A percentile compares a stretch with the other conserved stretches of the same genome.
Conservation (phyloP, 192 early-diverging fungal genomes). For the Funneliformis mosseae region DNA sequence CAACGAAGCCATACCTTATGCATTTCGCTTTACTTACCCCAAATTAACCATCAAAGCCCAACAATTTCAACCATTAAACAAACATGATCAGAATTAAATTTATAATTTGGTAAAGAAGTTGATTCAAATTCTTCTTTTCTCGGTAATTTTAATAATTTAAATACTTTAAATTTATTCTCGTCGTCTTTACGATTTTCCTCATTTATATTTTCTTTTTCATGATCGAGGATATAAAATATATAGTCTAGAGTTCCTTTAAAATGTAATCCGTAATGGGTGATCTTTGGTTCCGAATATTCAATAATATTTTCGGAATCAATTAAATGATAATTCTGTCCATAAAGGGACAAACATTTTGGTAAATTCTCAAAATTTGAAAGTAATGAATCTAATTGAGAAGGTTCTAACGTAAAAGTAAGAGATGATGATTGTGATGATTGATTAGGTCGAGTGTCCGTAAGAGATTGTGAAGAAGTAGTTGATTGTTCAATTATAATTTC, state of each 20-base stretch:
- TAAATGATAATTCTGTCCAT: conserved; percentile 3
- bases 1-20: no score
- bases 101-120: conserved; percentile 23
- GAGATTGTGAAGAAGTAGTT: neutral
- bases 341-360: conserved; percentile 27
- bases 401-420: neutral
- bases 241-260: conserved; percentile 27
- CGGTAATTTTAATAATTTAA: conserved; percentile 26
- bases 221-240: neutral
- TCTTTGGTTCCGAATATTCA: conserved; percentile 5
- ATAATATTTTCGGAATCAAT: conserved; percentile 27
- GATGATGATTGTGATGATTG: neutral
- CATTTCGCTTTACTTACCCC: no score
- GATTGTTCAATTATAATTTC: conserved; percentile 7
- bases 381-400: neutral
- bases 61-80: conserved; percentile 27
- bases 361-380: conserved; percentile 1
- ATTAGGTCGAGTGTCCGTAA: neutral
- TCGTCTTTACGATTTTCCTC: neutral
- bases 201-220: neutral
- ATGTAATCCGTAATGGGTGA: conserved; percentile 4
- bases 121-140: conserved; percentile 3
- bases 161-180: neutral
- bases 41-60: neutral
- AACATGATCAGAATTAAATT: conserved; percentile 31